A percentile compares a stretch with the other conserved stretches of the same genome.
phyloP scores from a whole-genome alignment of 2,329 filamentous ascomycete genomes.

The Alternaria sp. region DNA sequence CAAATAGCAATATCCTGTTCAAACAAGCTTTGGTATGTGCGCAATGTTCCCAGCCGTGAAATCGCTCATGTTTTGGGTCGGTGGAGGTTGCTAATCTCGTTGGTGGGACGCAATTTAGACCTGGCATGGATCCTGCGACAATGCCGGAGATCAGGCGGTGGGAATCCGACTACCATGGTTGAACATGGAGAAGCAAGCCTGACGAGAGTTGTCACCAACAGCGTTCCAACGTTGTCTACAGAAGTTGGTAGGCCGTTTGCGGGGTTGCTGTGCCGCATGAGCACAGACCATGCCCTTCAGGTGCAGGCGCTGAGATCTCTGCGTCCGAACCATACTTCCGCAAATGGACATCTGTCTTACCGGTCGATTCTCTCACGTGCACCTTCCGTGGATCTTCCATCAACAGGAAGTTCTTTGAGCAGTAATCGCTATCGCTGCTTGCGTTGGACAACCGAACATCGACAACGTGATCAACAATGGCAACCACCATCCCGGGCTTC shows the following conservation, averaged over 20 bases:
- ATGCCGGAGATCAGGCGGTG: not conserved
- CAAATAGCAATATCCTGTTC: not conserved
- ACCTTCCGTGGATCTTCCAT: not conserved
- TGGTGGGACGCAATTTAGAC: not conserved
- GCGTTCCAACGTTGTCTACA: not conserved
- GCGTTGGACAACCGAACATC: not conserved
- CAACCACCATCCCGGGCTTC: not conserved
- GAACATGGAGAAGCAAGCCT: not conserved
- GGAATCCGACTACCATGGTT: not conserved
- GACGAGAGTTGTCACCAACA: not conserved
- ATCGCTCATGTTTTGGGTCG: not conserved
- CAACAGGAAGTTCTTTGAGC: not conserved
- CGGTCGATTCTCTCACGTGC: not conserved
- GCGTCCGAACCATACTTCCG: not conserved
- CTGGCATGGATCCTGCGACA: not conserved
- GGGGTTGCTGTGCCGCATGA: not conserved
- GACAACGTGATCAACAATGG: not conserved
- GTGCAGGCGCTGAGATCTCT: not conserved
- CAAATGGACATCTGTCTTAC: not conserved
- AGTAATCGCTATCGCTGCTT: not conserved
- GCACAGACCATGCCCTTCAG: too few species aligned
- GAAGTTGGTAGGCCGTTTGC: not conserved
- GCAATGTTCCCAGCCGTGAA: not conserved
- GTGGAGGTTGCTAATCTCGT: not conserved
- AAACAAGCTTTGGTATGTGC: not conserved